These are phyloP conservation scores for Vigna nakashimae DNA, from an alignment of 306 rosid species.

Conservation along the genomic window DNA sequence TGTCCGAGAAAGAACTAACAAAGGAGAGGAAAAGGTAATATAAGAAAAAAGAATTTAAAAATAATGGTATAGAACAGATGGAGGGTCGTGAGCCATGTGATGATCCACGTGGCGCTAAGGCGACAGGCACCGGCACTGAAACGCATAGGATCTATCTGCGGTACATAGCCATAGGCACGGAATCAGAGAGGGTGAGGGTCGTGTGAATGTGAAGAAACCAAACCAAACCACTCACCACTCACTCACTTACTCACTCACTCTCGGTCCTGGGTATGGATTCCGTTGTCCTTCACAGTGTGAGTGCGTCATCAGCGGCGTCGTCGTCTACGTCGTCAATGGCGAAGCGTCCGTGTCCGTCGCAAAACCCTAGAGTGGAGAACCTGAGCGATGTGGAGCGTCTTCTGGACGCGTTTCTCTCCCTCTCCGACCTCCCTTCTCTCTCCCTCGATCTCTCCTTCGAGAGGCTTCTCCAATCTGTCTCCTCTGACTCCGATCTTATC, in stretches of 20 bases:
- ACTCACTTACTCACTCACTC: background rate
- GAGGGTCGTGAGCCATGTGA: constrained; percentile 17
- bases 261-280: constrained; percentile 54
- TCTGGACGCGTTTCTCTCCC: constrained; percentile 64
- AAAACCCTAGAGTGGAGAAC: constrained; percentile 65
- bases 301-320: constrained; percentile 45
- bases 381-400: constrained; percentile 54
- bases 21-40: background rate
- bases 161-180: constrained; percentile 23
- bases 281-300: constrained; percentile 43
- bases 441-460: constrained; percentile 83
- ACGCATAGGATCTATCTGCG: constrained; percentile 23
- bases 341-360: constrained; percentile 89
- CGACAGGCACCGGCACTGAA: constrained; percentile 44
- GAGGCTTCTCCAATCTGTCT: constrained; percentile 68
- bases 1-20: constrained; percentile 8
- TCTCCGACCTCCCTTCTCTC: constrained; percentile 65
- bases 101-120: constrained; percentile 34
- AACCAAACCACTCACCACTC: background rate
- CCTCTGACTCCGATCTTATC: constrained; percentile 80
- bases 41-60: background rate
- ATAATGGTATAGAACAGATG: background rate
- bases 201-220: constrained; percentile 18
- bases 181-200: constrained; percentile 11
- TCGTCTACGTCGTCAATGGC: constrained; percentile 64